A percentile compares a stretch with the other conserved stretches of the same genome.
These are phyloP conservation scores for Priceomyces fermenticarens DNA, from an alignment of 805 yeast genomes.

Conservation along the genomic window DNA sequence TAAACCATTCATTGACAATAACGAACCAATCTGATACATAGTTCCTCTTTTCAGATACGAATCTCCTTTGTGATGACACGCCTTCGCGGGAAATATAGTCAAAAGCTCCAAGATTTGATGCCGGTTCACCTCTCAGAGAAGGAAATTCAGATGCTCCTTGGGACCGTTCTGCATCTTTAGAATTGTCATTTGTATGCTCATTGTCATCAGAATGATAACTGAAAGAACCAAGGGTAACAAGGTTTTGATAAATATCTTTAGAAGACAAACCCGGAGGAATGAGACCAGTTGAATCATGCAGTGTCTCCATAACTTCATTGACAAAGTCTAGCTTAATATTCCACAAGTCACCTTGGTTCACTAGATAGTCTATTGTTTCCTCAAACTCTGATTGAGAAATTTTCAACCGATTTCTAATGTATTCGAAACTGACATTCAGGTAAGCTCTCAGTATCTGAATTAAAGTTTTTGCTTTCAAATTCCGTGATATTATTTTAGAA, in stretches of 20 bases:
- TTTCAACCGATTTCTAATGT: conserved; percentile 17
- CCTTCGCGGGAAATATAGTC: too few relatives aligned
- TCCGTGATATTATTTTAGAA: conserved; percentile 19
- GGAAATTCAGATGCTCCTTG: too few relatives aligned
- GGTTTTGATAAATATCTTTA: conserved; percentile 20
- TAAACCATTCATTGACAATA: conserved; percentile 9
- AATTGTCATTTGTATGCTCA: too few relatives aligned
- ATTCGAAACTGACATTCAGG: conserved; percentile 25
- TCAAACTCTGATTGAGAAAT: conserved; percentile 23
- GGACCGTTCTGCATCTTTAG: too few relatives aligned
- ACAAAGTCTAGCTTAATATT: conserved; percentile 28
- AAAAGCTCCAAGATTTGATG: too few relatives aligned
- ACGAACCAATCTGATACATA: conserved; percentile 7
- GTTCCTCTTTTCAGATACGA: conserved; percentile 2
- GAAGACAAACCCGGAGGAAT: conserved; percentile 19
- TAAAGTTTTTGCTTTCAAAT: conserved; percentile 30
- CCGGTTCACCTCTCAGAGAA: too few relatives aligned
- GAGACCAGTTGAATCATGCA: conserved; percentile 3
- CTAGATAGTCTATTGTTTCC: conserved; percentile 22
- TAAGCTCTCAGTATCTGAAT: conserved; percentile 29
- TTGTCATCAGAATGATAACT: too few relatives aligned
- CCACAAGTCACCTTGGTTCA: conserved; percentile 26
- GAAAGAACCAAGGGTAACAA: conserved; percentile 16
- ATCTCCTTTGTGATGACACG: too few relatives aligned
- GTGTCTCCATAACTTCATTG: conserved; percentile 16